phyloP scores from a whole-genome alignment of 2,329 filamentous ascomycete genomes.

The Pleurostoma richardsiae region DNA sequence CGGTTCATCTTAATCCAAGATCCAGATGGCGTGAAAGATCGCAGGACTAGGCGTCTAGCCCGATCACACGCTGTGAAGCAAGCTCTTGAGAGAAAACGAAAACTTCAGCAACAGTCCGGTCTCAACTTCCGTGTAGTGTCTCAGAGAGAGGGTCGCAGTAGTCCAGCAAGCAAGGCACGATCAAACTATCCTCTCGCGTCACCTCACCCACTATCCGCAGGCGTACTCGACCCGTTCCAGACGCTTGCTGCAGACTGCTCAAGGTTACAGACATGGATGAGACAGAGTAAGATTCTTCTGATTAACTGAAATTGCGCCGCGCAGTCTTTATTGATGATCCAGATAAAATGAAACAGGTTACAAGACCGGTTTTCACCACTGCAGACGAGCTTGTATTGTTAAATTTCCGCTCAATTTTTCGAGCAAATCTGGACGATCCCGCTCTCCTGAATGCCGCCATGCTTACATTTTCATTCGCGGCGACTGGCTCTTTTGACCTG shows the following conservation, averaged over 20 bases:
- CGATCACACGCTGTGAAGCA: slow-evolving; percentile 4
- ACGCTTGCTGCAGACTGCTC: slow-evolving; percentile 1
- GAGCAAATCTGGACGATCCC: slow-evolving; percentile 22
- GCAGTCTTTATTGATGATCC: not conserved
- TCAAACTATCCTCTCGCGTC: not conserved
- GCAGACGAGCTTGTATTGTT: slow-evolving; percentile 28
- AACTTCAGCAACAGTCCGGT: not conserved
- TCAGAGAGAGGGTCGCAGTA: not conserved
- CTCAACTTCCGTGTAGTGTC: not conserved
- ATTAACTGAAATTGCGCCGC: no score
- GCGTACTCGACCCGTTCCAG: slow-evolving; percentile 2
- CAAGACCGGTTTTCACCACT: slow-evolving; percentile 30
- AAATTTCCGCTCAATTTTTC: slow-evolving; percentile 28
- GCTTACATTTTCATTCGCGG: slow-evolving; percentile 29
- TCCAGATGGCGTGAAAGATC: slow-evolving; percentile 1
- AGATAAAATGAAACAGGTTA: slow-evolving; percentile 18
- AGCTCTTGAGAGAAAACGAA: slow-evolving; percentile 1
- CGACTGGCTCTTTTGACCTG: slow-evolving; percentile 15
- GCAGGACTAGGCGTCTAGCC: not conserved
- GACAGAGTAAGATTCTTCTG: not conserved
- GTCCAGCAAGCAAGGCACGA: not conserved
- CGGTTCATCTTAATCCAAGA: not conserved
- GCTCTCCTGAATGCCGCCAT: slow-evolving; percentile 32
- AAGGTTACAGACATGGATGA: not conserved
- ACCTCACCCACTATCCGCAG: not conserved